Conservation (phyloP, 192 early-diverging fungal species). For the Jimgerdemannia lactiflua region DNA sequence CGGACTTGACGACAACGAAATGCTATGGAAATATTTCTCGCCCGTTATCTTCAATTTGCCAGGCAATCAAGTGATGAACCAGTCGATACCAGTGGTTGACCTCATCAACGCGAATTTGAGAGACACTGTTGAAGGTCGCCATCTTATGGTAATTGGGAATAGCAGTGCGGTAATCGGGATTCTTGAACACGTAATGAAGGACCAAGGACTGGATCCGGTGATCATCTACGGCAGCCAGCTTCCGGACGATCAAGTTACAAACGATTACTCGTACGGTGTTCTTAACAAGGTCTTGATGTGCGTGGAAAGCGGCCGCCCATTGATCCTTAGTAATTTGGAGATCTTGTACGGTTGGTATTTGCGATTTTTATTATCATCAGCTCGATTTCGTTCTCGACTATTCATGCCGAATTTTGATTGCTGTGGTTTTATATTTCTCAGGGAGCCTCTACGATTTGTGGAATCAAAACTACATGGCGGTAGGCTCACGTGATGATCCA, state of each 20-base stretch:
- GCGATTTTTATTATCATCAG: not conserved
- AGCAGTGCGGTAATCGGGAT: constrained; percentile 12
- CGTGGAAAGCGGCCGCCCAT: constrained; percentile 17
- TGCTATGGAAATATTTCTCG: constrained; percentile 1
- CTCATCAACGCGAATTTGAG: constrained; percentile 13
- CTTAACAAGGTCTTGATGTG: constrained; percentile 25
- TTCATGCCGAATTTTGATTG: not conserved
- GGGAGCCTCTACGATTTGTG: constrained; percentile 21
- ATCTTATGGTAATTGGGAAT: constrained; percentile 18
- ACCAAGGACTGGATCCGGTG: constrained; percentile 9
- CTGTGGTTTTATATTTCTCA: not conserved
- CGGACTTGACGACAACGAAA: constrained; percentile 8
- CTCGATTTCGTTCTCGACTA: not conserved
- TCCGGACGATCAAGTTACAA: constrained; percentile 12
- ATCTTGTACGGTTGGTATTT: constrained; percentile 2
- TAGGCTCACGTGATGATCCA: constrained; percentile 7
- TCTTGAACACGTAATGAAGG: constrained; percentile 11
- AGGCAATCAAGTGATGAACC: not conserved
- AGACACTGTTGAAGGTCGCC: constrained; percentile 3
- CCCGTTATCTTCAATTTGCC: not conserved
- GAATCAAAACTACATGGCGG: constrained; percentile 22
- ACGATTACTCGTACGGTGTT: constrained; percentile 22
- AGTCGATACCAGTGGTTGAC: constrained; percentile 7
- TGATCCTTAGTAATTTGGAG: constrained; percentile 14
- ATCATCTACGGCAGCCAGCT: constrained; percentile 18